phyloP scores from a whole-genome alignment of 1,284 basidiomycete genomes.

The Ustilago loliicola region DNA sequence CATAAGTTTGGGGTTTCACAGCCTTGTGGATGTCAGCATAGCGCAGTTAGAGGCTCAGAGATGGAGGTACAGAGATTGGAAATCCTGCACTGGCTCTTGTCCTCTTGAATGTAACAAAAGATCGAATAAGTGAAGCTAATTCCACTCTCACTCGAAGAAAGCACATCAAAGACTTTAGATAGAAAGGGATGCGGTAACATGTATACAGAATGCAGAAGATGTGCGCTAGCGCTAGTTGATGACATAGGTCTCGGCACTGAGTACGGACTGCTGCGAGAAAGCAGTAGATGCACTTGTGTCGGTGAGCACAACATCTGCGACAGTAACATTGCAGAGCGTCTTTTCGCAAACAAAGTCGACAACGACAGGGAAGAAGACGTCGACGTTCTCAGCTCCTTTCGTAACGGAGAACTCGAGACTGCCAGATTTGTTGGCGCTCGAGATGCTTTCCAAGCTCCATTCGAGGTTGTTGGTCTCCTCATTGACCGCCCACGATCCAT shows the following conservation, averaged over 20 bases:
- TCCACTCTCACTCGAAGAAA: not conserved
- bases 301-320: slow-evolving; percentile 75
- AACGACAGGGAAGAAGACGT: slow-evolving; percentile 91
- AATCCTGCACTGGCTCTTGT: not conserved
- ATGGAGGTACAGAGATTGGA: no score
- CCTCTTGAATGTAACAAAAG: not conserved
- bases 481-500: slow-evolving; percentile 85
- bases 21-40: no score
- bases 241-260: slow-evolving; percentile 66
- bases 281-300: slow-evolving; percentile 76
- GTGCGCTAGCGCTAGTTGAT: slow-evolving; percentile 27
- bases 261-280: slow-evolving; percentile 82
- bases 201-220: slow-evolving; percentile 1
- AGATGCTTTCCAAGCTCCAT: slow-evolving; percentile 82
- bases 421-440: slow-evolving; percentile 71
- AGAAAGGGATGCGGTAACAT: slow-evolving; percentile 4
- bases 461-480: slow-evolving; percentile 82
- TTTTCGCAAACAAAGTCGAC: slow-evolving; percentile 85
- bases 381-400: slow-evolving; percentile 79
- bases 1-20: no score
- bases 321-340: slow-evolving; percentile 73
- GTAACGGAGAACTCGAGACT: slow-evolving; percentile 87
- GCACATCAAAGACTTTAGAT: slow-evolving; percentile 2
- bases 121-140: not conserved
- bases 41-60: no score